phyloP scores from a whole-genome alignment of 306 rosid genomes.

The Inga laurina region DNA sequence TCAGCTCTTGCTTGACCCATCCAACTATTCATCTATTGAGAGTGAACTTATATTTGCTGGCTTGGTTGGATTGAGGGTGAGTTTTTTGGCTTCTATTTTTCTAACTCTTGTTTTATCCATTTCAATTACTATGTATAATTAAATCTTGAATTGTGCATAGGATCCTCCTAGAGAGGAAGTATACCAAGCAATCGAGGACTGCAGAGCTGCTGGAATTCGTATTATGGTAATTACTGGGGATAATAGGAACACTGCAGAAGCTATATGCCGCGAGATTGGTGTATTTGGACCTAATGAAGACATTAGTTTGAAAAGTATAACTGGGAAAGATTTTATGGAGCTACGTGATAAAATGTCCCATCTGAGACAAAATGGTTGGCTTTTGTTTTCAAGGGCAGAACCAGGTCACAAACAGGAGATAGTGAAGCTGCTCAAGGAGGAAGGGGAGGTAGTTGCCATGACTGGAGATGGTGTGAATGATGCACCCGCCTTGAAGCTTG shows the following conservation, averaged over 20 bases:
- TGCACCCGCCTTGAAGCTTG: slow-evolving; percentile 96
- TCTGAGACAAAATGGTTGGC: slow-evolving; percentile 73
- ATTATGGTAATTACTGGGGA: slow-evolving; percentile 96
- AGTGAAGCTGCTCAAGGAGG: slow-evolving; percentile 87
- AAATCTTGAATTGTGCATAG: slow-evolving; percentile 42
- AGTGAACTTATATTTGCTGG: slow-evolving; percentile 83
- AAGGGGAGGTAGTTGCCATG: slow-evolving; percentile 90
- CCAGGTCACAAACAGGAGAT: slow-evolving; percentile 95
- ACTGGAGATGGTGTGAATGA: slow-evolving; percentile 96
- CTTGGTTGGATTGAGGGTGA: slow-evolving; percentile 85
- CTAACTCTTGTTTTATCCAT: slow-evolving; percentile 9
- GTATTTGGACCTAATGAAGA: slow-evolving; percentile 45
- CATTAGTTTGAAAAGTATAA: slow-evolving; percentile 65
- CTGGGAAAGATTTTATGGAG: slow-evolving; percentile 79
- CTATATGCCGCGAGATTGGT: slow-evolving; percentile 90
- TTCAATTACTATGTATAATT: slow-evolving; percentile 14
- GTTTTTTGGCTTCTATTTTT: slow-evolving; percentile 38
- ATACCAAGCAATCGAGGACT: slow-evolving; percentile 80
- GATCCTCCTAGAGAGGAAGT: slow-evolving; percentile 97
- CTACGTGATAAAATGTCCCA: slow-evolving; percentile 51
- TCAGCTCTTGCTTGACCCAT: slow-evolving; percentile 79
- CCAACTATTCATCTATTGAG: slow-evolving; percentile 81
- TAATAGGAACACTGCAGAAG: slow-evolving; percentile 93
- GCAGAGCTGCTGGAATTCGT: slow-evolving; percentile 94
- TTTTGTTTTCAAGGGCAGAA: slow-evolving; percentile 97